These are phyloP conservation scores for Clarireedia hainanense DNA, from an alignment of 2,329 filamentous ascomycete species.

Conservation along the genomic window DNA sequence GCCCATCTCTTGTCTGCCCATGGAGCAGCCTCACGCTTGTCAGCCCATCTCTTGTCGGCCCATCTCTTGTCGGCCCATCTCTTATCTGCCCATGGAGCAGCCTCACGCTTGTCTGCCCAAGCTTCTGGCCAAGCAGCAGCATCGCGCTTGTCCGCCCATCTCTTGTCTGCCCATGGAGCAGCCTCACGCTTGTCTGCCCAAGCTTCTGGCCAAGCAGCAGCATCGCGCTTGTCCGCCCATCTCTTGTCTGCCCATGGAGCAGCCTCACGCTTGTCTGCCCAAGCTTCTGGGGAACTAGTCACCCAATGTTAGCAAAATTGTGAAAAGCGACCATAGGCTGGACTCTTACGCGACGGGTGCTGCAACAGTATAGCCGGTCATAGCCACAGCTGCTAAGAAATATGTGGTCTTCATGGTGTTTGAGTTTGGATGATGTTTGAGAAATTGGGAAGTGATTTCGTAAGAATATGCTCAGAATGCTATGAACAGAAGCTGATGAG, in stretches of 20 bases:
- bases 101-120: not conserved
- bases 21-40: not conserved
- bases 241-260: not conserved
- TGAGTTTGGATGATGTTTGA: not conserved
- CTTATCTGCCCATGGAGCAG: not conserved
- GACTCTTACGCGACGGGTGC: not conserved
- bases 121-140: too few relatives aligned
- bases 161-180: too few relatives aligned
- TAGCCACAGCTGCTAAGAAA: not conserved
- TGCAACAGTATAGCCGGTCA: not conserved
- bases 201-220: not conserved
- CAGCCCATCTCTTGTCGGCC: not conserved
- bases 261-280: not conserved
- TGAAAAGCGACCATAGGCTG: not conserved
- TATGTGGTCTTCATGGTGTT: slow-evolving; percentile 1
- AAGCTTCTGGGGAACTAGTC: not conserved
- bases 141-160: too few relatives aligned
- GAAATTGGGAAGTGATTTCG: not conserved
- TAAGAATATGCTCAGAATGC: not conserved
- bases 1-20: not conserved
- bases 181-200: too few relatives aligned
- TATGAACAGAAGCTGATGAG: not conserved
- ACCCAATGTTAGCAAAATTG: not conserved
- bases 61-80: not conserved
- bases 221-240: not conserved